Conservation (phyloP, 371 early-diverging fungal species). For the Mortierella sp. region DNA sequence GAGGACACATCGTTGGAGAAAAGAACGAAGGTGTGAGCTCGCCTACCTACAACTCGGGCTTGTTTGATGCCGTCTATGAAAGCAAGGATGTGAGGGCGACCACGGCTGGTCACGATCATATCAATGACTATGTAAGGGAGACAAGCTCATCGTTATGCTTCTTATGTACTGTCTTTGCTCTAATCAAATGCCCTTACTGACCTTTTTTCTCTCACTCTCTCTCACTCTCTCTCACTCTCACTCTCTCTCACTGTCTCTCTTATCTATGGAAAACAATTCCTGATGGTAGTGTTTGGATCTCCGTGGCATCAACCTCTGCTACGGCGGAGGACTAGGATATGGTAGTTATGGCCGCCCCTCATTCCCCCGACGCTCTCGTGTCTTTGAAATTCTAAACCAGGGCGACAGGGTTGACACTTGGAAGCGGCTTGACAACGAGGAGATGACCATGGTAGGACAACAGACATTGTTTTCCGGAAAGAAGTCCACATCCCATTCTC, state of each 20-base stretch:
- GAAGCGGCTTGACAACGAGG: conserved; percentile 59
- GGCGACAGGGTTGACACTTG: conserved; percentile 61
- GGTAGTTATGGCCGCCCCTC: conserved; percentile 63
- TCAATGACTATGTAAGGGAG: conserved; percentile 61
- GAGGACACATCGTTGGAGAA: conserved; percentile 51
- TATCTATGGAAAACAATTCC: no score
- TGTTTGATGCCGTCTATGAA: conserved; percentile 49
- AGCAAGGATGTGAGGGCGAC: conserved; percentile 50
- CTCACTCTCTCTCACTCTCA: no score
- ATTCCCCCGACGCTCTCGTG: conserved; percentile 59
- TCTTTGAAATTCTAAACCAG: conserved; percentile 55
- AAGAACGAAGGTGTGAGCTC: conserved; percentile 56
- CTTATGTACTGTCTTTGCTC: not conserved
- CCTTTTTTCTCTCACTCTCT: conserved; percentile 2
- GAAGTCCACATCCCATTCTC: conserved; percentile 10
- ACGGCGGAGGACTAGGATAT: conserved; percentile 65
- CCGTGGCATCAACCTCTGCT: conserved; percentile 61
- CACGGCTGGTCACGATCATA: conserved; percentile 62
- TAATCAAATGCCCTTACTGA: not conserved
- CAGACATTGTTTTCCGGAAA: conserved; percentile 59
- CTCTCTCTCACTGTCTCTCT: no score
- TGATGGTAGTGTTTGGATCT: conserved; percentile 55
- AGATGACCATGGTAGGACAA: conserved; percentile 56
- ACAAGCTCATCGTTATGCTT: not conserved
- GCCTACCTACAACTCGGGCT: conserved; percentile 51